Evolutionary conservation across 805 yeast genomes (phyloP).

Genomic region (Starmerella sirachaensis): DNA sequence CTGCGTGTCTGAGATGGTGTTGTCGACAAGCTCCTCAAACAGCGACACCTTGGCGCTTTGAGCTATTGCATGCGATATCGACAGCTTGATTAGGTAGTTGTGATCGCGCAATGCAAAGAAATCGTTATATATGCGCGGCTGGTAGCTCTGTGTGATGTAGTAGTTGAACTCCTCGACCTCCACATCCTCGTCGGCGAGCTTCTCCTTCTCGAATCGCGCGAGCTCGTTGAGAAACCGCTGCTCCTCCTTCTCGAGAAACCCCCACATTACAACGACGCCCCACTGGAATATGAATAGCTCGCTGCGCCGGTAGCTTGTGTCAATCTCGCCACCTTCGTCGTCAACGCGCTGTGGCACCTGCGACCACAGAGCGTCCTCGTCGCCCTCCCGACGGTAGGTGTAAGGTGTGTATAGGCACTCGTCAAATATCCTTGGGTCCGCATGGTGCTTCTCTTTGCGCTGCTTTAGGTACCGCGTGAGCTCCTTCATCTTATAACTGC

Average conservation of each 20-base stretch:
- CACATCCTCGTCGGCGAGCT: constrained; percentile 79
- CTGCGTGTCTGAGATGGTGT: constrained; percentile 93
- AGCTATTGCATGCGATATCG: constrained; percentile 90
- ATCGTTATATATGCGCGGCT: constrained; percentile 92
- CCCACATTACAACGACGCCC: constrained; percentile 97
- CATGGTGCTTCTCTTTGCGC: constrained; percentile 37
- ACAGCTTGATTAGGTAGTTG: constrained; percentile 82
- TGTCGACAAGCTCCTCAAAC: constrained; percentile 91
- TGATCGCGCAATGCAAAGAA: constrained; percentile 81
- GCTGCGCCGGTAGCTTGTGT: constrained; percentile 76
- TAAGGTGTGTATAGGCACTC: constrained; percentile 93
- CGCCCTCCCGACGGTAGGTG: constrained; percentile 31
- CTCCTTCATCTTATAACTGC: constrained; percentile 82
- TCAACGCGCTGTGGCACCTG: constrained; percentile 40
- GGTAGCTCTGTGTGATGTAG: constrained; percentile 85
- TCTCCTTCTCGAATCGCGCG: constrained; percentile 82
- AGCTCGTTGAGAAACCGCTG: constrained; percentile 66
- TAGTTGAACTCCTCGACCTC: constrained; percentile 93
- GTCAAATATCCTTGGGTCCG: constrained; percentile 81
- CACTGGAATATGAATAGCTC: constrained; percentile 87
- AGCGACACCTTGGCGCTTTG: constrained; percentile 91
- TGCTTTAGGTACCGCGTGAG: constrained; percentile 75
- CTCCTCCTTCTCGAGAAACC: constrained; percentile 77
- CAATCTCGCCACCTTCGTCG: constrained; percentile 92
- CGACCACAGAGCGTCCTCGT: constrained; percentile 28